Evolutionary conservation across 345 rosid genomes (phyloP), one percentile per base, ranked within the genome.

Genomic region (Bruguiera gymnorhiza): DNA sequence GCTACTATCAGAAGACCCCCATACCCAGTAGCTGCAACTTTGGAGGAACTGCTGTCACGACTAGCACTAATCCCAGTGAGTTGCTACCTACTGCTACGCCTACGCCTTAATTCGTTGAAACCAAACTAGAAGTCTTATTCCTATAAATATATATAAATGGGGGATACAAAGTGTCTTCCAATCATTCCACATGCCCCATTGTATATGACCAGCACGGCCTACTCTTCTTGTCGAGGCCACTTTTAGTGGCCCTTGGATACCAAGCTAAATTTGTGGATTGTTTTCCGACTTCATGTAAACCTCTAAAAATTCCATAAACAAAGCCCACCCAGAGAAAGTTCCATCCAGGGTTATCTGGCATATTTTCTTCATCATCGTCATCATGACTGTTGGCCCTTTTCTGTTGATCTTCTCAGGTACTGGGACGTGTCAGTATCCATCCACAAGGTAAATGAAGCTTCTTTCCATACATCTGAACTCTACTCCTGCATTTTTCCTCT

Each of bases 61-160:
- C 95, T n/a, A 87, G 81, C 78, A 82, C 89, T 32, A 81, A 94
- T 82, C 98, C 98, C 48, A 94, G 98, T 94, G 69, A 87, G 89
- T 77, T 32, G 21, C 10, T 8, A 4, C 21, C 24, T 65, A 5
- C 9, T 19, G 18, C 34, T 39, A 3, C 50, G 18, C 18, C 50
- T 43, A 43, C 50, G 50, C 18, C 19, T 43, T 43, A 3, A 15
- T 3, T 43, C 3, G 50, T 43, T 43, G 3, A 15, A 2, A 11
- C 18, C 18, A 43, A 43, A 15, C 16, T 11, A 43, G 6, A 13
- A 13, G 50, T 43, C 50, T 43, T 15, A 13, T 43, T 43, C 46
- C 46, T 10, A 9, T 39, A 39, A 39, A 9, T 39, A 10, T 8
- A 39, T 39, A 10, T 39, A 9, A 9, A 39, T 0, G 13, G 46